Evolutionary conservation across 371 early-diverging fungal species (phyloP).

Genomic region (Lichtheimia hyalospora): DNA sequence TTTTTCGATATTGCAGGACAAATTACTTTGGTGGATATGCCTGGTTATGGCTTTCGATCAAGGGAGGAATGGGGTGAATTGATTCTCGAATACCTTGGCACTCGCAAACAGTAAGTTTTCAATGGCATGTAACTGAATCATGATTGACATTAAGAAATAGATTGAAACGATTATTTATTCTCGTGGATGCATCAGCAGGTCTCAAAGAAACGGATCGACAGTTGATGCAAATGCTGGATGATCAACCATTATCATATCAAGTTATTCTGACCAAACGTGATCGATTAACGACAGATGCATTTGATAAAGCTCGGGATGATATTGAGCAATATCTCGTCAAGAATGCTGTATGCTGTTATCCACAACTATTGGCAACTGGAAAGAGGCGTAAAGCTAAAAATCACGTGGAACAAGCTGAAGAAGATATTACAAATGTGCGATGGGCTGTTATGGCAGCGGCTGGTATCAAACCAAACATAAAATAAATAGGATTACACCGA

Average conservation of each 20-base stretch:
- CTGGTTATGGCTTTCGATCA: constrained; percentile 78
- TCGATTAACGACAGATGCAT: constrained; percentile 45
- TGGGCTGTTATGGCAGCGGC: constrained; percentile 34
- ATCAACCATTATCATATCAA: constrained; percentile 59
- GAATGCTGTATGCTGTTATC: constrained; percentile 57
- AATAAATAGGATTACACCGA: too few species aligned
- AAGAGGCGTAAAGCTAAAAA: constrained; percentile 31
- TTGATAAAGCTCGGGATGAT: constrained; percentile 31
- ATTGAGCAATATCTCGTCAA: constrained; percentile 50
- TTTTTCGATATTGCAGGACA: constrained; percentile 62
- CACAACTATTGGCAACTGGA: constrained; percentile 43
- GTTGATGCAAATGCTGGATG: constrained; percentile 60
- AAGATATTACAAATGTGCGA: constrained; percentile 29
- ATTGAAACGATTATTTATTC: constrained; percentile 61
- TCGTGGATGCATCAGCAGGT: constrained; percentile 70
- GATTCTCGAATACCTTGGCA: constrained; percentile 59
- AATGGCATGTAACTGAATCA: background rate
- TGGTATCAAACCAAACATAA: background rate
- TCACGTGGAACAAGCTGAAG: constrained; percentile 13
- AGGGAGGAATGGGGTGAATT: constrained; percentile 74
- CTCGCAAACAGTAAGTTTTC: constrained; percentile 57
- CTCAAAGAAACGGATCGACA: constrained; percentile 64
- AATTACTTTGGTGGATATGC: constrained; percentile 78
- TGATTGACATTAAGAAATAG: constrained; percentile 25
- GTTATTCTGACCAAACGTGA: constrained; percentile 71